Base-by-base conservation (phyloP, 495 filamentous ascomycete genomes). In the Sordaria brevicollis region DNA sequence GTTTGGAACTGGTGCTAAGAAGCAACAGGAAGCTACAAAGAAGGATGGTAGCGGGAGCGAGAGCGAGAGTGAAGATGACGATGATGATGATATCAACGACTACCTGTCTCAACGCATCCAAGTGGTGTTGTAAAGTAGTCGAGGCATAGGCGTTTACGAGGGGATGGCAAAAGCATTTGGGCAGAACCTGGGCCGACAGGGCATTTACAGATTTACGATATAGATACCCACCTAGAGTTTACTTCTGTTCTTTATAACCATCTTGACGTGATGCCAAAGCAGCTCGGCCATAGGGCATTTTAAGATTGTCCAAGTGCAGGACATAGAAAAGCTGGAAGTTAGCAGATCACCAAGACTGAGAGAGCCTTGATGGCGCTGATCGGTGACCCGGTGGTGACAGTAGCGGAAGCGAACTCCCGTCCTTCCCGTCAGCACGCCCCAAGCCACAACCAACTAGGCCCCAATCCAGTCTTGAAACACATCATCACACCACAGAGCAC, bases 1-100 rank as follows among this genome's bases (percentile, higher is more conserved):
- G 38, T 77, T 79, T 49, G 72, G 71, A 6, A 74, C 70, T 5
- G 49, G 54, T 69, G 72, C 72, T 38, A 71, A 68, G 31, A 71
- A 72, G 66, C 72, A 70, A 49, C 62, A 49, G 29, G 57, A 68
- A 29, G 21, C 49, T 29, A 13, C 21, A 13, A 31, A 57, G 5
- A 57, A 57, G 5, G 21, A 57, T 57, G 49, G 21, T 5, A 57
- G 49, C 21, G 49, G 15, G 49, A 57, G 49, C 21, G 38, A 70
- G n/a, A 29, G 31, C 1, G 67, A 35, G 4, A 65, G 62, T 10
- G 73, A 66, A 9, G 69, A 70, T 25, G 68, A 73, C 35, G 72
- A 74, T 9, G 68, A 74, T 35, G 67, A 70, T 25, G 74, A 72
- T n/a, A 68, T 69, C 5, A 49, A 36, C 4, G 73, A 73, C 68